Evolutionary conservation across 768 basidiomycete species (phyloP).

Genomic region (Naematelia encephala): DNA sequence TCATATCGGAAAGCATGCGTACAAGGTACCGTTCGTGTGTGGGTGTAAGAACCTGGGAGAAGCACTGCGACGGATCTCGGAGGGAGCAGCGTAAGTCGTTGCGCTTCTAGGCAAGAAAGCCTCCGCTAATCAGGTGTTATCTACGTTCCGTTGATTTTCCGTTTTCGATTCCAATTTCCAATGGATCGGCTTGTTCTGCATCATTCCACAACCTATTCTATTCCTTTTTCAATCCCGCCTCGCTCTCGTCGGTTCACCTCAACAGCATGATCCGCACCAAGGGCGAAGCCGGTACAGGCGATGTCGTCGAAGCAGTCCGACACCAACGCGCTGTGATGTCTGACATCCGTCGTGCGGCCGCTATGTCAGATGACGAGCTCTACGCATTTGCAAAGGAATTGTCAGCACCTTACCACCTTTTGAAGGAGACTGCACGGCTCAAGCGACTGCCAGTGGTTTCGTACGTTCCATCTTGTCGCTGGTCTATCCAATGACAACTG

Average conservation of each 20-base stretch:
- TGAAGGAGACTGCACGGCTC: conserved; percentile 91
- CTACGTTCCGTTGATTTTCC: too few species aligned
- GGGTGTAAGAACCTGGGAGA: conserved; percentile 94
- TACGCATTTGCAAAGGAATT: conserved; percentile 76
- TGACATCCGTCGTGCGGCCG: conserved; percentile 78
- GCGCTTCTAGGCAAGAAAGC: too few species aligned
- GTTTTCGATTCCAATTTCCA: too few species aligned
- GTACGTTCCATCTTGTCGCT: conserved; percentile 37
- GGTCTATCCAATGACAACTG: too few species aligned
- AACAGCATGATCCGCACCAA: conserved; percentile 87
- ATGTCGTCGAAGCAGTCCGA: conserved; percentile 69
- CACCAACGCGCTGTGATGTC: conserved; percentile 79
- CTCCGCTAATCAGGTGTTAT: too few species aligned
- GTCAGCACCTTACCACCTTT: conserved; percentile 83
- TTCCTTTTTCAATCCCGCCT: too few species aligned
- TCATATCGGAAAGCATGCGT: conserved; percentile 94
- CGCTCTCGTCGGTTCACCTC: background rate
- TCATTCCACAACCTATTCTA: too few species aligned
- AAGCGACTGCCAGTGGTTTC: conserved; percentile 86
- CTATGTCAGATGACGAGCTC: conserved; percentile 92
- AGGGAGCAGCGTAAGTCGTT: conserved; percentile 70
- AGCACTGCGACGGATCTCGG: conserved; percentile 90
- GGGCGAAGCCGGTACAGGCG: conserved; percentile 58
- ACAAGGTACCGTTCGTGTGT: conserved; percentile 90
- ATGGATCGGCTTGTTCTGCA: too few species aligned